Conservation (phyloP, 2,329 filamentous ascomycete species). For the Colletotrichum tanaceti region DNA sequence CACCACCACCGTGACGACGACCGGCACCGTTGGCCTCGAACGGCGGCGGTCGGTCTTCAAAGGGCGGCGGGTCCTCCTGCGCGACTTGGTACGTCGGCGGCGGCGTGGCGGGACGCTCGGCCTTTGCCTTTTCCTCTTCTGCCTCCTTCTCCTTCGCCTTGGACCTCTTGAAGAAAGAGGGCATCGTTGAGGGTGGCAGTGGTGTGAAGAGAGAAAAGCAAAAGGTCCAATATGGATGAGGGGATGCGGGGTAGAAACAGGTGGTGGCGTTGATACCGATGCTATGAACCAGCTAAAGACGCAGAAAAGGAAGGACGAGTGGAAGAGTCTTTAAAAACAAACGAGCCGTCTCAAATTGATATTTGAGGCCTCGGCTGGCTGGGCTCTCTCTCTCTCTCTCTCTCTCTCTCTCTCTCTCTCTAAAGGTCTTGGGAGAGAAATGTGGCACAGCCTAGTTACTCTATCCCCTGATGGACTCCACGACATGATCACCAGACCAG, state of each 20-base stretch:
- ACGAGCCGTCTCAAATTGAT: too few species aligned
- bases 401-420: too few species aligned
- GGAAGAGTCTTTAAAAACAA: too few species aligned
- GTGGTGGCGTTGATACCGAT: too few species aligned
- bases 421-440: not conserved
- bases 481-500: constrained; percentile 4
- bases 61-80: constrained; percentile 22
- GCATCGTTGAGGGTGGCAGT: constrained; percentile 22
- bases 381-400: too few species aligned
- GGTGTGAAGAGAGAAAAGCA: not conserved
- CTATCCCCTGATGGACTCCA: not conserved
- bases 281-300: too few species aligned
- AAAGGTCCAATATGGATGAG: not conserved
- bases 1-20: too few species aligned
- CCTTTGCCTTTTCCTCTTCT: constrained; percentile 31
- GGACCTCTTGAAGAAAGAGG: constrained; percentile 32
- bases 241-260: too few species aligned
- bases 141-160: constrained; percentile 38
- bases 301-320: too few species aligned
- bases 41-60: constrained; percentile 36
- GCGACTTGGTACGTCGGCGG: constrained; percentile 33
- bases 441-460: not conserved
- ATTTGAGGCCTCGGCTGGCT: too few species aligned
- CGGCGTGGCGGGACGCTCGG: constrained; percentile 29
- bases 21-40: constrained; percentile 22